Percentiles rank a stretch among this genome's conserved stretches.
Evolutionary conservation across 768 basidiomycete genomes (phyloP).

Genomic region (Phaeotremella skinneri): DNA sequence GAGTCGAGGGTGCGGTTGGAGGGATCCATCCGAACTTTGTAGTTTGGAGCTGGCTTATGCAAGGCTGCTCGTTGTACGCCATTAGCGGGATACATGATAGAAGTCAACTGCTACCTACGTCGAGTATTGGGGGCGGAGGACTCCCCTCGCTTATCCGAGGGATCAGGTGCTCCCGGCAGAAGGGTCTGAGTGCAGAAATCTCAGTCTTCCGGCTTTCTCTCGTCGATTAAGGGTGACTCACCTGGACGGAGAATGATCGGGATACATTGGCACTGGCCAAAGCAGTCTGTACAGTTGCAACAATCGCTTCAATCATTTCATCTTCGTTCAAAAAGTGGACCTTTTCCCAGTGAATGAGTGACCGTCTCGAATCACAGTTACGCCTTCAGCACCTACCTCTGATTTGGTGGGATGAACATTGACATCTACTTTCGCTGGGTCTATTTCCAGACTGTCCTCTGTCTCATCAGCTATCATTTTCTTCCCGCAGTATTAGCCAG

Average conservation of each 20-base stretch:
- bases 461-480: background rate
- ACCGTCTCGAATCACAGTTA: background rate
- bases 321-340: slow-evolving; percentile 92
- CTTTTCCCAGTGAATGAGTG: slow-evolving; percentile 1
- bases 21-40: slow-evolving; percentile 87
- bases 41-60: slow-evolving; percentile 60
- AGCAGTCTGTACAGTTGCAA: slow-evolving; percentile 67
- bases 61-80: background rate
- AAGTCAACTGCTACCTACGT: slow-evolving; percentile 7
- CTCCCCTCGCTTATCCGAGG: slow-evolving; percentile 20
- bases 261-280: slow-evolving; percentile 56
- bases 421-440: slow-evolving; percentile 85
- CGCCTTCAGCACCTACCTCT: slow-evolving; percentile 58
- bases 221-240: slow-evolving; percentile 32
- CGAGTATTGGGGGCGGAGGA: slow-evolving; percentile 7
- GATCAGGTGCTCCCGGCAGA: slow-evolving; percentile 41
- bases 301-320: slow-evolving; percentile 70
- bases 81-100: background rate
- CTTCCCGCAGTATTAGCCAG: background rate
- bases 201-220: too few relatives aligned
- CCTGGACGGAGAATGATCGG: slow-evolving; percentile 55
- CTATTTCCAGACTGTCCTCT: slow-evolving; percentile 66
- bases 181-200: slow-evolving; percentile 45
- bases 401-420: slow-evolving; percentile 98
- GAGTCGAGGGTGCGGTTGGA: slow-evolving; percentile 89